Conservation (phyloP, 352 stramenopile species). For the Phytophthora ramorum region DNA sequence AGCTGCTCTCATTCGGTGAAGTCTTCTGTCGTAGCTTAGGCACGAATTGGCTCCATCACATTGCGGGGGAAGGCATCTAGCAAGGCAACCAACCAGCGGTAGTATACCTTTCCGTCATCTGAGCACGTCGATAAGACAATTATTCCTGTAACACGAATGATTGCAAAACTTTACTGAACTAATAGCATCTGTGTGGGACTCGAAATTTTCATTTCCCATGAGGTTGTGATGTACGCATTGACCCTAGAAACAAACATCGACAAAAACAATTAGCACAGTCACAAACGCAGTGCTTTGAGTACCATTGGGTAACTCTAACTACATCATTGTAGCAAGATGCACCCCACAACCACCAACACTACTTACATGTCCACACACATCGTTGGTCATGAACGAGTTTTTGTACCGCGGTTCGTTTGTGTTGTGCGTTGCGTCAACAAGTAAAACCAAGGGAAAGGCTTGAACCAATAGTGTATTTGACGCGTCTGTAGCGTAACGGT, state of each 20-base stretch:
- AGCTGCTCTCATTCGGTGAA: too few relatives aligned
- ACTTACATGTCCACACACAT: constrained; percentile 5
- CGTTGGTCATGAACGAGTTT: constrained; percentile 8
- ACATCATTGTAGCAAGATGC: neutral
- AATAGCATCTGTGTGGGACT: constrained; percentile 5
- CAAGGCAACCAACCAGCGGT: neutral
- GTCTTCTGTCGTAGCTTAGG: constrained; percentile 1
- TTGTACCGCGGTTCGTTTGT: constrained; percentile 8
- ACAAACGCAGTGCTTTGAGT: neutral
- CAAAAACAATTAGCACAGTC: neutral
- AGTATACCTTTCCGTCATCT: neutral
- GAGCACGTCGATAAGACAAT: too few relatives aligned
- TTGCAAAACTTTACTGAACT: constrained; percentile 5
- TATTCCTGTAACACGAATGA: neutral
- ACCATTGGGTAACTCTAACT: neutral
- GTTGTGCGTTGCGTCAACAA: constrained; percentile 10
- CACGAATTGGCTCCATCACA: neutral
- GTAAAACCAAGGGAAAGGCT: constrained; percentile 2
- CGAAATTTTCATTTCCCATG: constrained; percentile 8
- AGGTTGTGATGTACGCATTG: constrained; percentile 8
- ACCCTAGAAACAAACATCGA: constrained; percentile 6
- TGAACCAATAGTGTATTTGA: constrained; percentile 1
- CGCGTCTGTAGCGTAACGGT: constrained; percentile 6
- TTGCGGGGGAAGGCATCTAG: constrained; percentile 2
- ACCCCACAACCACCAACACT: neutral